phyloP scores from a whole-genome alignment of 345 rosid genomes.

The Ceriops tagal region DNA sequence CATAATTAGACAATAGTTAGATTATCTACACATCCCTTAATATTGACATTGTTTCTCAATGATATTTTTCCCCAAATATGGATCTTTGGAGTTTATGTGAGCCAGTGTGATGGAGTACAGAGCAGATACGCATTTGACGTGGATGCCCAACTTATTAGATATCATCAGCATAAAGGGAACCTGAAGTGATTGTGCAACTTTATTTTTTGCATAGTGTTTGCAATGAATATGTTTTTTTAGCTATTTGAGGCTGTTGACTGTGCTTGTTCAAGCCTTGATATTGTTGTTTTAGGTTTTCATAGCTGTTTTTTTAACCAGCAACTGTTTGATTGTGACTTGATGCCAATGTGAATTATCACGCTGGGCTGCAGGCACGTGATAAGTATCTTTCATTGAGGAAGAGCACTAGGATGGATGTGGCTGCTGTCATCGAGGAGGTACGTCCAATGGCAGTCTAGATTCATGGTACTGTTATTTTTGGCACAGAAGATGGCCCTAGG shows the following conservation, averaged over 20 bases:
- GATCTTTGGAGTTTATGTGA: too few relatives aligned
- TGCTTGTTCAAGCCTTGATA: background rate
- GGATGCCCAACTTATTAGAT: background rate
- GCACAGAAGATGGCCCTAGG: conserved; percentile 13
- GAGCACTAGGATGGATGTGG: conserved; percentile 65
- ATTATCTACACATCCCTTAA: too few relatives aligned
- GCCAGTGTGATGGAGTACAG: too few relatives aligned
- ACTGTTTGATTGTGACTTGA: conserved; percentile 12
- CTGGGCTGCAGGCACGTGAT: conserved; percentile 59
- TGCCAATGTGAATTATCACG: conserved; percentile 7
- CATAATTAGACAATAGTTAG: too few relatives aligned
- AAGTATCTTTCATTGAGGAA: conserved; percentile 73
- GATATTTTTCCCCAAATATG: too few relatives aligned
- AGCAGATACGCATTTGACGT: background rate
- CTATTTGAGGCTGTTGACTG: background rate
- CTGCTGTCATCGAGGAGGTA: conserved; percentile 70
- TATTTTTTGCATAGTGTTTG: too few relatives aligned
- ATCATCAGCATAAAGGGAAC: conserved; percentile 1
- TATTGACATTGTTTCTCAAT: too few relatives aligned
- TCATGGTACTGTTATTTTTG: conserved; percentile 7
- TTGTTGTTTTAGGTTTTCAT: conserved; percentile 10
- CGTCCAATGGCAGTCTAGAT: conserved; percentile 17
- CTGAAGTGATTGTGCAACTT: background rate
- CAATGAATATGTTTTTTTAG: too few relatives aligned
- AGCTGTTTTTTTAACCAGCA: background rate